Evolutionary conservation across 148 eudicot genomes (phyloP).

Genomic region (Agrostemma githago): DNA sequence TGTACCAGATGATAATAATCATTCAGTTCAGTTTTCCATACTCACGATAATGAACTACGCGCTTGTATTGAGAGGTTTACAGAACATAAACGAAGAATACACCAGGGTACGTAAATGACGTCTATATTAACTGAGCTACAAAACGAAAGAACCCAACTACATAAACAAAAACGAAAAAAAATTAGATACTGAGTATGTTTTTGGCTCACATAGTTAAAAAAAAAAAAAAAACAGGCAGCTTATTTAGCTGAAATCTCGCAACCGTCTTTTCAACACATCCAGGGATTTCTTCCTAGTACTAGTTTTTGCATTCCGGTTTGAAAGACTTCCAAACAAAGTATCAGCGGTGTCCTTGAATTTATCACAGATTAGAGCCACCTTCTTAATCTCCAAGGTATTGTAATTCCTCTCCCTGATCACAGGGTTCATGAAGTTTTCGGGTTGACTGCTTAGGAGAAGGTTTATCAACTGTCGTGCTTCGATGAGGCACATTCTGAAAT

Average conservation of each 20-base stretch:
- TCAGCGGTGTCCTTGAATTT: conserved; percentile 88
- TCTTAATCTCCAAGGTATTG: conserved; percentile 65
- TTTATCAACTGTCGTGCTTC: conserved; percentile 80
- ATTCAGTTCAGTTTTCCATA: no score
- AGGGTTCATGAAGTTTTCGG: conserved; percentile 95
- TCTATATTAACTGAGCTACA: conserved; percentile 19
- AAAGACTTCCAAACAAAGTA: conserved; percentile 85
- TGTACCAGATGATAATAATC: background rate
- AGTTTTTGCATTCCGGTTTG: conserved; percentile 69
- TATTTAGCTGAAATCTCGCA: conserved; percentile 70
- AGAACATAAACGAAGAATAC: conserved; percentile 6
- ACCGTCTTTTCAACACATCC: conserved; percentile 70
- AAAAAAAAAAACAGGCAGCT: conserved; percentile 15
- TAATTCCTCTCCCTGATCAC: conserved; percentile 76
- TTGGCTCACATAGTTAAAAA: conserved; percentile 24
- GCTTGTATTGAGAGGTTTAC: conserved; percentile 6
- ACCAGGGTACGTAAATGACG: conserved; percentile 15
- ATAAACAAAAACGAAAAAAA: conserved; percentile 10
- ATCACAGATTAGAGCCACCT: conserved; percentile 75
- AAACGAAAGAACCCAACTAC: conserved; percentile 9
- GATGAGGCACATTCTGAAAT: conserved; percentile 56
- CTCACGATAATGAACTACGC: conserved; percentile 4
- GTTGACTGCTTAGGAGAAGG: conserved; percentile 80
- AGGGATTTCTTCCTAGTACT: conserved; percentile 74
- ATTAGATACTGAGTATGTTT: background rate